These are phyloP conservation scores for Silene conica DNA, from an alignment of 148 eudicot genomes.

Conservation along the genomic window DNA sequence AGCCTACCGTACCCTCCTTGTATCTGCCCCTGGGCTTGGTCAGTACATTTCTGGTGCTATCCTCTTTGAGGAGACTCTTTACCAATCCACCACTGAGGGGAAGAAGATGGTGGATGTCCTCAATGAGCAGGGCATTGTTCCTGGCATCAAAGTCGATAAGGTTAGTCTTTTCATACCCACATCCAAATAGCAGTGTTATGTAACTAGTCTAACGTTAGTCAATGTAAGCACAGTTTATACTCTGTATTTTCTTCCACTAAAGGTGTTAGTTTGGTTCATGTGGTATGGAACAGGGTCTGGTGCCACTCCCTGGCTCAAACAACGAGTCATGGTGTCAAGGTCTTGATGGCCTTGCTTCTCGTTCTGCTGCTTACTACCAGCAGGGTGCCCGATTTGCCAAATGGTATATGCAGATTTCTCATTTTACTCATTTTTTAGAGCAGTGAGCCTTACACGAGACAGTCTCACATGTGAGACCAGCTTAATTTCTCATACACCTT, in stretches of 20 bases:
- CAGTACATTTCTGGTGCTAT: constrained; percentile 84
- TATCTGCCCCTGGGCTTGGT: constrained; percentile 67
- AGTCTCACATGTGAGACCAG: too few species aligned
- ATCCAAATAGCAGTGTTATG: background rate
- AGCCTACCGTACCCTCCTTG: constrained; percentile 79
- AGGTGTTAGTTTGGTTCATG: constrained; percentile 1
- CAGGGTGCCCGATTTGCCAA: constrained; percentile 97
- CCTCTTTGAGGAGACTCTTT: constrained; percentile 91
- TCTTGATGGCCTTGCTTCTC: constrained; percentile 93
- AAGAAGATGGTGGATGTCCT: constrained; percentile 84
- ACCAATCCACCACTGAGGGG: constrained; percentile 79
- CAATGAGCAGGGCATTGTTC: constrained; percentile 63
- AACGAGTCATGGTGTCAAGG: constrained; percentile 97
- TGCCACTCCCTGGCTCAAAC: constrained; percentile 78
- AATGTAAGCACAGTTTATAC: background rate
- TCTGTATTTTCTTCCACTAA: background rate
- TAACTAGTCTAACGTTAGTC: background rate
- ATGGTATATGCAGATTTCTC: constrained; percentile 43
- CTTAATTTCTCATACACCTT: too few species aligned
- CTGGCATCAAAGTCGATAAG: constrained; percentile 94
- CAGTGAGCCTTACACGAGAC: too few species aligned
- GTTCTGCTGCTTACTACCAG: constrained; percentile 87
- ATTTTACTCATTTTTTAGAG: background rate
- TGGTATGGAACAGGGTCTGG: constrained; percentile 63
- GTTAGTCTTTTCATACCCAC: constrained; percentile 24